Evolutionary conservation across 306 rosid genomes (phyloP).

Genomic region (Rosa chinensis): DNA sequence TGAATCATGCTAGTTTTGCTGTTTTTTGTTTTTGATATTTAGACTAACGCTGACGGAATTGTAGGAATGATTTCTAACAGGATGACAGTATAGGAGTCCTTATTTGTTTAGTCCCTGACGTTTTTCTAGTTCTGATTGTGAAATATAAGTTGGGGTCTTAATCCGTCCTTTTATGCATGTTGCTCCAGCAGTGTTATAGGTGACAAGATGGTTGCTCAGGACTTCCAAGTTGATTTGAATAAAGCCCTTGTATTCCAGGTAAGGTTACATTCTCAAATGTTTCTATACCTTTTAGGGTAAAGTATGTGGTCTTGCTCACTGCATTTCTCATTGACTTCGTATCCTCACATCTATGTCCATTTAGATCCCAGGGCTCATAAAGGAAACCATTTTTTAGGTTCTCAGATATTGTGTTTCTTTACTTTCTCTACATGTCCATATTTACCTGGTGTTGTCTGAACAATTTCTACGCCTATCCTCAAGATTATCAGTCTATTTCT

Average conservation of each 20-base stretch:
- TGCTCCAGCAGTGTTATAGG: constrained; percentile 29
- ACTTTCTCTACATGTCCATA: background rate
- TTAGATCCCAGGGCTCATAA: background rate
- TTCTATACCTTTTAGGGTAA: background rate
- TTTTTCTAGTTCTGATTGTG: background rate
- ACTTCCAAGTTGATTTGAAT: constrained; percentile 73
- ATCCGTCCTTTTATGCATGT: background rate
- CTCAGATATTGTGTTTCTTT: background rate
- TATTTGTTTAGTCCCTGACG: background rate
- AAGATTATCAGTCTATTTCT: background rate
- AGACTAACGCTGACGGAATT: background rate
- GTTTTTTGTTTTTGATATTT: background rate
- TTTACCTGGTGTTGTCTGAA: background rate
- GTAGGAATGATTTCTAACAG: too few species aligned
- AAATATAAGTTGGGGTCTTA: background rate
- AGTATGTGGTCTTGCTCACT: background rate
- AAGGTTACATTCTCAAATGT: background rate
- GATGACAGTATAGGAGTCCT: background rate
- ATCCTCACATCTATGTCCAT: background rate
- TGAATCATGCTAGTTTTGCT: background rate
- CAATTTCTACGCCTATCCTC: background rate
- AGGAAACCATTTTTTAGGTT: background rate
- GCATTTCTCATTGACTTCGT: background rate
- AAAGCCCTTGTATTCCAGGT: constrained; percentile 96
- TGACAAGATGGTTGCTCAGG: constrained; percentile 71